A percentile compares a stretch with the other conserved stretches of the same genome.
Evolutionary conservation across 257 asterid genomes (phyloP).

Genomic region (Przewalskia tangutica): DNA sequence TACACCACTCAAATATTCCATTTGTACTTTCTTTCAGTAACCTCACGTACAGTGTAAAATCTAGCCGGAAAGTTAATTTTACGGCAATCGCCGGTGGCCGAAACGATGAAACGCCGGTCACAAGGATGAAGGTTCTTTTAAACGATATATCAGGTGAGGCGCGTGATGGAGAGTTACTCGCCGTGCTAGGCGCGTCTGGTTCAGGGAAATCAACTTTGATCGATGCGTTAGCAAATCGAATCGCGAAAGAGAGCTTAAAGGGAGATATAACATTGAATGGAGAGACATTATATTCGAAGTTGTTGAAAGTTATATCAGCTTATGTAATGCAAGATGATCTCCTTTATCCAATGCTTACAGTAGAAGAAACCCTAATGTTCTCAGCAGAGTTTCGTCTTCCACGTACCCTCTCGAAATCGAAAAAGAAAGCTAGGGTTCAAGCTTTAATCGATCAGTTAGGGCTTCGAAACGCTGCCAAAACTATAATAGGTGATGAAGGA

Average conservation of each 20-base stretch:
- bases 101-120: constrained; percentile 8
- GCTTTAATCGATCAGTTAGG: constrained; percentile 23
- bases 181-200: constrained; percentile 40
- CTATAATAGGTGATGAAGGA: constrained; percentile 26
- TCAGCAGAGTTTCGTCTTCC: neutral
- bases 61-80: constrained; percentile 11
- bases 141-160: constrained; percentile 43
- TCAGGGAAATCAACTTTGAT: constrained; percentile 42
- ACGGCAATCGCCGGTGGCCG: neutral
- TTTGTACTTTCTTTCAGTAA: constrained; percentile 50
- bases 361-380: neutral
- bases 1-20: constrained; percentile 29
- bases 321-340: constrained; percentile 11
- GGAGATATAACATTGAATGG: constrained; percentile 36
- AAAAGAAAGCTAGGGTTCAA: constrained; percentile 16
- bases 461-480: constrained; percentile 16
- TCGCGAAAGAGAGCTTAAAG: constrained; percentile 29
- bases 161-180: constrained; percentile 35
- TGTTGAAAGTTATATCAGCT: constrained; percentile 36
- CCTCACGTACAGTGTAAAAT: constrained; percentile 45
- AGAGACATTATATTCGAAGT: constrained; percentile 20
- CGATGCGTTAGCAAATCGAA: constrained; percentile 40
- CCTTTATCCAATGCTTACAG: neutral
- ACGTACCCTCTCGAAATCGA: constrained; percentile 6
- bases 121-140: constrained; percentile 18